Base-by-base conservation (phyloP, 2,329 filamentous ascomycete species). In the Talaromyces sp. region DNA sequence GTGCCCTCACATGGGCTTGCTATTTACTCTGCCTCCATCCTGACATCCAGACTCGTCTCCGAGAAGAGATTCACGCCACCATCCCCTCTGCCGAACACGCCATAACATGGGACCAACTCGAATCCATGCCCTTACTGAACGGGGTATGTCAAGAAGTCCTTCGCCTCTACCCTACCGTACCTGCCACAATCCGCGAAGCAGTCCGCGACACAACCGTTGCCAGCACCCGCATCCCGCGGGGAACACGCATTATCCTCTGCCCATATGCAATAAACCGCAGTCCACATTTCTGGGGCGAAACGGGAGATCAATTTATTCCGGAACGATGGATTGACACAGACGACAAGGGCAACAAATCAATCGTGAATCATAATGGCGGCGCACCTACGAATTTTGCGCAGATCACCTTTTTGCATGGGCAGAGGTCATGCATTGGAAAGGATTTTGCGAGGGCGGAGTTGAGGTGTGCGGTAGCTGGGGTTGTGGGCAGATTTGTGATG, bases 101-200 rank as follows among this genome's bases (percentile, higher is more conserved):
- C n/a, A 71, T 77, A 64, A 72, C 70, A 14, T 70, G 71, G 66
- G 58, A 62, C 11, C 74, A 76, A 54, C 73, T 95, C 67, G 91
- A 95, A 78, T 82, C 82, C 61, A 84, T 94, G 74, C 88, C 89
- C 3, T 93, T 93, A 72, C 85, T 94, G 50, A 88, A 91, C 73
- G 91, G 91, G 33, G 87, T 96, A 11, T 88, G 89, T 74, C 88
- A 85, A 72, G 92, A 96, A 78, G 85, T 89, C 9, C 84, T 95
- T 16, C 78, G 78, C 11, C 71, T 80, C 2, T 78, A 77, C 65
- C 77, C 77, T 5, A 76, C 78, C 0, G 78, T 80, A 1, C 78
- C 77, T 0, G 70, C 69, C 9, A 80, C 79, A 3, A 69, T 76
- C 62, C 79, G 79, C 13, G 74, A 78, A 69, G 70, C 78, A 16